These are phyloP conservation scores for Cladophialophora chaetospira DNA, from an alignment of 2,329 filamentous ascomycete species.

Conservation along the genomic window DNA sequence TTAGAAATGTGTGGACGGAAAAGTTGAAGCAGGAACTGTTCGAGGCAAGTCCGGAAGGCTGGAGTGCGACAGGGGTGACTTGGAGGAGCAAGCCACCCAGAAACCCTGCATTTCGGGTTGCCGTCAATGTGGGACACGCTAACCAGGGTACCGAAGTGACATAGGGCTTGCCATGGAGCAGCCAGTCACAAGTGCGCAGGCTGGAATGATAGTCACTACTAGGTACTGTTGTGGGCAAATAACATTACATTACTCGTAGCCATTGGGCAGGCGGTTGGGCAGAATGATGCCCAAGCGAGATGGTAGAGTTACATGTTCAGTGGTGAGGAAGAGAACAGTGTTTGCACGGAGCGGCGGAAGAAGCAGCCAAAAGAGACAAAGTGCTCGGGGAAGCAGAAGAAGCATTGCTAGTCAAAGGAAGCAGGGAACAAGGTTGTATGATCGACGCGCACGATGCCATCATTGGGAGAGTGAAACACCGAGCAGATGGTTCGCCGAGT, in stretches of 20 bases:
- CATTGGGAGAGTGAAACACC: conserved; percentile 6
- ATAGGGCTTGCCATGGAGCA: background rate
- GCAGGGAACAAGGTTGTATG: background rate
- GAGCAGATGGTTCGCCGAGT: conserved; percentile 5
- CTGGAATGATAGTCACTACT: no score
- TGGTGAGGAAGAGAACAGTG: background rate
- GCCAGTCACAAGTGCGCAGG: background rate
- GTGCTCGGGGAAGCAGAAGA: conserved; percentile 7
- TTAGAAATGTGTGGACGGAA: conserved; percentile 14
- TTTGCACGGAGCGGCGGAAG: background rate
- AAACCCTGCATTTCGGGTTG: conserved; percentile 2
- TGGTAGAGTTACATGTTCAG: conserved; percentile 9
- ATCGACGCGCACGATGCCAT: background rate
- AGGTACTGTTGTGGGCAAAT: no score
- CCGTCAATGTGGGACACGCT: conserved; percentile 9
- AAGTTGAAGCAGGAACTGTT: conserved; percentile 17
- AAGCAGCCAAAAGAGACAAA: conserved; percentile 2
- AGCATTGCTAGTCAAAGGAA: background rate
- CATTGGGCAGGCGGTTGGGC: background rate
- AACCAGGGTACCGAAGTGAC: no score
- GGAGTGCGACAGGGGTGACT: conserved; percentile 10
- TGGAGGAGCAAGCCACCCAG: background rate
- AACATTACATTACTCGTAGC: background rate
- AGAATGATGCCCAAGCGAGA: conserved; percentile 12
- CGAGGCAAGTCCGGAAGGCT: conserved; percentile 16